These are phyloP conservation scores for Inga leiocalycina DNA, from an alignment of 306 rosid genomes.

Conservation along the genomic window DNA sequence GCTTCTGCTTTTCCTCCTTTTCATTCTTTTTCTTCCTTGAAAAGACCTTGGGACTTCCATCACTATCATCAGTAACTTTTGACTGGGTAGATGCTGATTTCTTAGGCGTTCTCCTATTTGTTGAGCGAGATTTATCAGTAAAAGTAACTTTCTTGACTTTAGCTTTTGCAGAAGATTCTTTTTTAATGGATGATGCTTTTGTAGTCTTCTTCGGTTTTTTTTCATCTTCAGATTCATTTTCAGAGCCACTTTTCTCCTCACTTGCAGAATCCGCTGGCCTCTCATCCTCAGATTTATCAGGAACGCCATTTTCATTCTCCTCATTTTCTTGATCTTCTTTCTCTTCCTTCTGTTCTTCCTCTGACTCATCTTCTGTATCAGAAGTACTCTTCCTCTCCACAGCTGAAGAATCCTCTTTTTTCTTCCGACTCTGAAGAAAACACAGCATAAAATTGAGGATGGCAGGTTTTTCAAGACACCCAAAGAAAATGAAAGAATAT, in stretches of 20 bases:
- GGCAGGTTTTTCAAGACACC: not conserved
- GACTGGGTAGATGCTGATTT: slow-evolving; percentile 49
- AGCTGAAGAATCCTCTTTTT: slow-evolving; percentile 55
- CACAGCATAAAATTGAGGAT: slow-evolving; percentile 6
- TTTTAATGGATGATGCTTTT: slow-evolving; percentile 62
- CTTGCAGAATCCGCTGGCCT: slow-evolving; percentile 64
- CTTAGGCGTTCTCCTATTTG: slow-evolving; percentile 56
- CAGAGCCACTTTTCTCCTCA: slow-evolving; percentile 69
- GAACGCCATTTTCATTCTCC: slow-evolving; percentile 68
- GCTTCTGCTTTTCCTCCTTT: slow-evolving; percentile 54
- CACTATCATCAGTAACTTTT: slow-evolving; percentile 61
- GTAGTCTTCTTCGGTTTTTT: slow-evolving; percentile 42
- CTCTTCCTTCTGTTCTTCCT: slow-evolving; percentile 52
- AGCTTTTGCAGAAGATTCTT: slow-evolving; percentile 61
- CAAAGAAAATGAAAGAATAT: slow-evolving; percentile 28
- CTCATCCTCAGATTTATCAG: slow-evolving; percentile 81
- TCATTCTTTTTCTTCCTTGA: slow-evolving; percentile 82
- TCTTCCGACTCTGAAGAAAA: slow-evolving; percentile 62
- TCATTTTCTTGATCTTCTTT: slow-evolving; percentile 57
- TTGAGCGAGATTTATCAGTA: slow-evolving; percentile 55
- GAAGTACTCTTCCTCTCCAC: slow-evolving; percentile 53
- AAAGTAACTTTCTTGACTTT: slow-evolving; percentile 51
- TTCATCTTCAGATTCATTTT: slow-evolving; percentile 69
- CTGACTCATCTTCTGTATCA: slow-evolving; percentile 78
- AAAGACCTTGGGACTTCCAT: slow-evolving; percentile 76